Conservation (phyloP, 2,329 filamentous ascomycete genomes). For the Aspergillus quadrilineatus region DNA sequence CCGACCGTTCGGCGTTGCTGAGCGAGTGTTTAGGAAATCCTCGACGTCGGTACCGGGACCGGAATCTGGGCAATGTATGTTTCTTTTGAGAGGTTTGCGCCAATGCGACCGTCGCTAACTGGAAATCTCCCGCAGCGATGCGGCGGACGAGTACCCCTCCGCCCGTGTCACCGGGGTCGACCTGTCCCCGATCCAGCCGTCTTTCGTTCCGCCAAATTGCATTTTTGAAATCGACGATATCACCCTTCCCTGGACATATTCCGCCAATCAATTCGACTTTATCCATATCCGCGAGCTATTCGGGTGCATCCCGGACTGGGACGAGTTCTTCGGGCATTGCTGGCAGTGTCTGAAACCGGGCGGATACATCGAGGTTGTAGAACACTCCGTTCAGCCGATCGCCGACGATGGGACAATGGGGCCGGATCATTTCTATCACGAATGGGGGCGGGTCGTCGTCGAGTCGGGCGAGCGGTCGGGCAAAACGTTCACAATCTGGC, state of each 20-base stretch:
- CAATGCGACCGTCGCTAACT: neutral
- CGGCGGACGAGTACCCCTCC: conserved; percentile 38
- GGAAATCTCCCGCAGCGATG: conserved; percentile 20
- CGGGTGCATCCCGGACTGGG: conserved; percentile 49
- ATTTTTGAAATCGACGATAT: conserved; percentile 50
- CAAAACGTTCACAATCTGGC: conserved; percentile 35
- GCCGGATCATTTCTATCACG: conserved; percentile 19
- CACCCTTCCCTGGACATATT: conserved; percentile 39
- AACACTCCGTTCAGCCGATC: conserved; percentile 32
- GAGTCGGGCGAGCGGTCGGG: conserved; percentile 21
- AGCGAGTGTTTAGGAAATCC: conserved; percentile 16
- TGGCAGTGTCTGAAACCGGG: conserved; percentile 28
- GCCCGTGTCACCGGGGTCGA: conserved; percentile 50
- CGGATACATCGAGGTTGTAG: conserved; percentile 43
- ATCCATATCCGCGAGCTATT: conserved; percentile 49
- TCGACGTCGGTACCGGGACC: conserved; percentile 27
- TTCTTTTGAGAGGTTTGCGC: neutral
- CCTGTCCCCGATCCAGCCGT: conserved; percentile 52
- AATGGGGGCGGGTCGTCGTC: conserved; percentile 21
- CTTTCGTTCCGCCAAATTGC: conserved; percentile 48
- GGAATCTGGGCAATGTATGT: conserved; percentile 26
- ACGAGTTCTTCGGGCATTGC: conserved; percentile 38
- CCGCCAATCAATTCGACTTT: conserved; percentile 41
- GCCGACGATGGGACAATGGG: conserved; percentile 21
- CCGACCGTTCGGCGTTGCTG: neutral